Evolutionary conservation across 1,139 yeast genomes (phyloP), one percentile per base, ranked within the genome.

Genomic region (Trichomonascaceae sp.): DNA sequence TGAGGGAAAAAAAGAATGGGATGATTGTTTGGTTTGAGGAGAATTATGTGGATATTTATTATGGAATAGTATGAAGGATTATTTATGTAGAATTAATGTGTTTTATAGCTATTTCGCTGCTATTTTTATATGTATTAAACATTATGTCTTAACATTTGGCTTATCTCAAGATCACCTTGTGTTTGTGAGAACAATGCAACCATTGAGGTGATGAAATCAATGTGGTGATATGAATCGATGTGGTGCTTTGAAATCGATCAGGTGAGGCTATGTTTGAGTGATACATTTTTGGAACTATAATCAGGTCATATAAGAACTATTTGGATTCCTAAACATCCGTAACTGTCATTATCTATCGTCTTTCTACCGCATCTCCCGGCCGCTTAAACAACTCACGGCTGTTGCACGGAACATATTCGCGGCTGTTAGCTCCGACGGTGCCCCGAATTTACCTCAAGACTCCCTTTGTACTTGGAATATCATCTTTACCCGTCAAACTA

Each of bases 401-500:
- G n/a, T n/a, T n/a, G n/a, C n/a, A n/a, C n/a, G n/a, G n/a, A n/a
- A n/a, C n/a, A n/a, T n/a, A n/a, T 8, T 22, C 32, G 9, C 32
- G 32, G 32, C 32, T 27, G 32, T 27, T 27, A 27, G 12, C 32
- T 22, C 6, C 6, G 6, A 3, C 24, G 24, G 6, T 5, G 2
- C 5, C 32, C 32, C 32, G 2, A 27, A 2, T 10, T 41, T 39
- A 68, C 47, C 69, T 63, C 43, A 93, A 76, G 8, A 93, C 99
- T 51, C 99, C 99, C 72, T 93, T 93, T 27, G 99, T 93, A 57
- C 96, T 86, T 24, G 99, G 99, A 50, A 93, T 89, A 59, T 93
- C 99, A 65, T 89, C 77, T 24, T 84, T 82, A 30, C 98, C 99
- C 45, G 89, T 89, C 61, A 80, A 77, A 8, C 93, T 79, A 53